phyloP scores from a whole-genome alignment of 2,329 filamentous ascomycete genomes.

The Alternaria metachromatica region DNA sequence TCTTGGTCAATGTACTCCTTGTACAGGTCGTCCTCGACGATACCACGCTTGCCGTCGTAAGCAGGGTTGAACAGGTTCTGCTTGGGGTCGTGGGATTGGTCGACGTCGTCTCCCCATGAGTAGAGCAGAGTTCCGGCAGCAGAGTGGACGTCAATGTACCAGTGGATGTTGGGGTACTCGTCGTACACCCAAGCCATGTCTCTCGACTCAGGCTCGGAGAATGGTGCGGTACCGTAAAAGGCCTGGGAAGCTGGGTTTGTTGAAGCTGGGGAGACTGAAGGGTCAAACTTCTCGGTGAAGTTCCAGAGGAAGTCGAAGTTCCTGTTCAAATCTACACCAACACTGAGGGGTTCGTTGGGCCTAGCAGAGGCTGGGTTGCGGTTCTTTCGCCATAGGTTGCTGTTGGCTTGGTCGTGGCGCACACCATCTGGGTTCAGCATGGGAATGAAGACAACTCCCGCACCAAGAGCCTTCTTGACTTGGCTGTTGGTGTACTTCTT shows the following conservation, averaged over 20 bases:
- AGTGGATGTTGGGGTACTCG: slow-evolving; percentile 57
- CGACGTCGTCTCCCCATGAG: slow-evolving; percentile 64
- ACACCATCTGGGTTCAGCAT: slow-evolving; percentile 44
- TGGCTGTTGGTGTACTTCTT: slow-evolving; percentile 60
- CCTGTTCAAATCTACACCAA: slow-evolving; percentile 43
- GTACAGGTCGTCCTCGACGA: slow-evolving; percentile 60
- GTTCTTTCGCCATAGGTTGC: slow-evolving; percentile 46
- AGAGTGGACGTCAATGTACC: slow-evolving; percentile 67
- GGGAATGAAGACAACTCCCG: slow-evolving; percentile 60
- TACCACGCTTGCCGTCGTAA: slow-evolving; percentile 61
- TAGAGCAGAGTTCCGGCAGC: slow-evolving; percentile 62
- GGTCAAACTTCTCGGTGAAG: slow-evolving; percentile 56
- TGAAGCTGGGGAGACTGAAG: slow-evolving; percentile 49
- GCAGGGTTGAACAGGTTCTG: slow-evolving; percentile 61
- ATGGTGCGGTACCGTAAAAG: slow-evolving; percentile 60
- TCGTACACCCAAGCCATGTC: slow-evolving; percentile 62
- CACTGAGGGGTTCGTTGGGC: slow-evolving; percentile 18
- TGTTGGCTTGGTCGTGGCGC: slow-evolving; percentile 37
- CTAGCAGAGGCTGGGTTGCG: slow-evolving; percentile 48
- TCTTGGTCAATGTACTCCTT: slow-evolving; percentile 47
- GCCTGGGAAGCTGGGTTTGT: slow-evolving; percentile 53
- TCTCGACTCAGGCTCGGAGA: slow-evolving; percentile 64
- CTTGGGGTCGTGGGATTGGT: slow-evolving; percentile 54
- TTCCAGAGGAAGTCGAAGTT: slow-evolving; percentile 64
- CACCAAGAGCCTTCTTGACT: slow-evolving; percentile 59